A percentile compares a stretch with the other conserved stretches of the same genome.
phyloP scores from a whole-genome alignment of 306 rosid species.

The Prinsepia uniflora region DNA sequence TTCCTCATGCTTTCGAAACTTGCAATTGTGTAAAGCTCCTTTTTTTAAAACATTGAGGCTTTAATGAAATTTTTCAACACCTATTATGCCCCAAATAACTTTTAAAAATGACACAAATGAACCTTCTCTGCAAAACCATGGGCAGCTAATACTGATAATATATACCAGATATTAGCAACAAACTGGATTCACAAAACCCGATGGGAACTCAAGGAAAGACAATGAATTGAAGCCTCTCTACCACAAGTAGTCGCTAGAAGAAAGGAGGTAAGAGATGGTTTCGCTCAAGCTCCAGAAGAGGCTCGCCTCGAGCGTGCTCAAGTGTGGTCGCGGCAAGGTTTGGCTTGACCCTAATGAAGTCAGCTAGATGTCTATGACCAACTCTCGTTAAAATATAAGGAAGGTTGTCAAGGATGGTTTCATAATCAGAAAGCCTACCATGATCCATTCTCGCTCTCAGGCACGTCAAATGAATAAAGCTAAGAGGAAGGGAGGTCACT shows the following conservation, averaged over 20 bases:
- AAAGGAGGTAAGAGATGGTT: conserved; percentile 56
- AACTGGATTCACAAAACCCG: conserved; percentile 39
- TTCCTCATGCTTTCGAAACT: too few relatives aligned
- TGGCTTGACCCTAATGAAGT: conserved; percentile 98
- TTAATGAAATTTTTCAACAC: too few relatives aligned
- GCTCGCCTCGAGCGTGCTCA: conserved; percentile 84
- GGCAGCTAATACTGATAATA: too few relatives aligned
- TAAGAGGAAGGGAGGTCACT: conserved; percentile 91
- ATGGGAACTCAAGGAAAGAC: not conserved
- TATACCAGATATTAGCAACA: too few relatives aligned
- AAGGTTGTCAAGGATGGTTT: too few relatives aligned
- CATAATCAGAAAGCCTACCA: conserved; percentile 95
- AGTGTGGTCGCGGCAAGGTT: conserved; percentile 93
- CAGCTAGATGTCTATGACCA: conserved; percentile 95
- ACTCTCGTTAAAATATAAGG: too few relatives aligned
- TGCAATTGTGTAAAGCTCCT: too few relatives aligned
- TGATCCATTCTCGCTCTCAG: conserved; percentile 92
- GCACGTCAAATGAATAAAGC: conserved; percentile 95
- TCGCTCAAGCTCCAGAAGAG: conserved; percentile 96
- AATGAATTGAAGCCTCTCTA: conserved; percentile 1
- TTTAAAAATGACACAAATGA: too few relatives aligned
- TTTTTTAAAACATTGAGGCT: too few relatives aligned
- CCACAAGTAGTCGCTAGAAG: conserved; percentile 22
- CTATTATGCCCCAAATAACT: too few relatives aligned
- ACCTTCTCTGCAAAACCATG: too few relatives aligned